phyloP scores from a whole-genome alignment of 176 grass and related monocot species.

The Musa troglodytarum region DNA sequence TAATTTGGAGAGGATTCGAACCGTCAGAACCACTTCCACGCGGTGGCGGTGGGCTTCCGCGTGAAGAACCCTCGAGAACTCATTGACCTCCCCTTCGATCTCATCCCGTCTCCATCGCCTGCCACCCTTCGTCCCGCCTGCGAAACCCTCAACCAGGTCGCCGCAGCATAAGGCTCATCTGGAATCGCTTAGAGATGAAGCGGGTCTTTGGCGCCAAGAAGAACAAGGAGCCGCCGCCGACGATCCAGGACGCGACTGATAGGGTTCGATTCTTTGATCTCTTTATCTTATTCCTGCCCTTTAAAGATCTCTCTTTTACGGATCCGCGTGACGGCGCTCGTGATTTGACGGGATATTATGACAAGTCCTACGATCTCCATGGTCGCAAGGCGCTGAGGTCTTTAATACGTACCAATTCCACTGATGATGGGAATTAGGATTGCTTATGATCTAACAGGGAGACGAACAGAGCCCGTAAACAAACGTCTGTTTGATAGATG shows the following conservation, averaged over 20 bases:
- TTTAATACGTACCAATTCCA: too few relatives aligned
- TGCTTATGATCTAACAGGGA: background rate
- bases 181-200: slow-evolving; percentile 44
- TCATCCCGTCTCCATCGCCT: too few relatives aligned
- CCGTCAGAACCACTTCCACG: too few relatives aligned
- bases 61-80: too few relatives aligned
- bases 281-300: background rate
- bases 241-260: slow-evolving; percentile 81
- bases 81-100: too few relatives aligned
- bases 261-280: slow-evolving; percentile 22
- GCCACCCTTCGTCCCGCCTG: too few relatives aligned
- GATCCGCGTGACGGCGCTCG: background rate
- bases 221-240: slow-evolving; percentile 63
- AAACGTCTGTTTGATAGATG: background rate
- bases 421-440: too few relatives aligned
- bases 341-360: background rate
- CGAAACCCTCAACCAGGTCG: background rate
- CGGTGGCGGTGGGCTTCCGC: too few relatives aligned
- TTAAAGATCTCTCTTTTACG: background rate
- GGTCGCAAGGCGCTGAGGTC: background rate
- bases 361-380: background rate
- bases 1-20: too few relatives aligned
- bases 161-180: background rate
- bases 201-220: slow-evolving; percentile 83
- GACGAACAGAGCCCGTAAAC: background rate